phyloP scores from a whole-genome alignment of 2,329 filamentous ascomycete genomes.

The Ceratocystis destructans region DNA sequence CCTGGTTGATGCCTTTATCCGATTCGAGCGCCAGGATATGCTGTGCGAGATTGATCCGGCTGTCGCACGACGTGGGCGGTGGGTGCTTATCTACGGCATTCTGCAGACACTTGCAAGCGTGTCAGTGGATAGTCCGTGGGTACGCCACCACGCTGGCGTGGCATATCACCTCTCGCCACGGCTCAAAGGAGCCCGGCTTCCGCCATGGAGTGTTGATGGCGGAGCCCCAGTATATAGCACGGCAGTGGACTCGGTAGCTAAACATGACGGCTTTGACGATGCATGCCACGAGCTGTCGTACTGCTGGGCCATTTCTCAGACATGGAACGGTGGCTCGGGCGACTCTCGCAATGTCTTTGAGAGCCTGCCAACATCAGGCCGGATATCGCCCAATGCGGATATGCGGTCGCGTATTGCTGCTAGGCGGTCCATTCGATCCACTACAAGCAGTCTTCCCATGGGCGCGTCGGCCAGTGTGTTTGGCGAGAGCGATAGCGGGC shows the following conservation, averaged over 20 bases:
- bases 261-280: conserved; percentile 24
- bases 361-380: conserved; percentile 22
- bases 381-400: conserved; percentile 20
- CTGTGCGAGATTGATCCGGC: conserved; percentile 39
- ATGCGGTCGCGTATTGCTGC: neutral
- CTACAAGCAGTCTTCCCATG: conserved; percentile 9
- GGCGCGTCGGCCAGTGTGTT: conserved; percentile 12
- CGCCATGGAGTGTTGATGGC: conserved; percentile 37
- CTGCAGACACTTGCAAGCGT: conserved; percentile 47
- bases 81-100: conserved; percentile 47
- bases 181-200: conserved; percentile 37
- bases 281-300: conserved; percentile 38
- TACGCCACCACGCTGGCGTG: conserved; percentile 40
- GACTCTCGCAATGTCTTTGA: conserved; percentile 23
- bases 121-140: conserved; percentile 41
- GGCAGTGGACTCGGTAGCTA: conserved; percentile 14
- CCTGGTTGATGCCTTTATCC: conserved; percentile 41
- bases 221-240: neutral
- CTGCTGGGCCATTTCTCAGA: conserved; percentile 36
- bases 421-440: conserved; percentile 22
- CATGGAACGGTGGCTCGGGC: conserved; percentile 25
- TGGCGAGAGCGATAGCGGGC: neutral
- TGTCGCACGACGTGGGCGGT: conserved; percentile 43
- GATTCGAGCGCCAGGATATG: conserved; percentile 42
- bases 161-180: conserved; percentile 44